These are phyloP conservation scores for Digitaria exilis DNA, from an alignment of 202 grass and related monocot genomes.

Conservation along the genomic window DNA sequence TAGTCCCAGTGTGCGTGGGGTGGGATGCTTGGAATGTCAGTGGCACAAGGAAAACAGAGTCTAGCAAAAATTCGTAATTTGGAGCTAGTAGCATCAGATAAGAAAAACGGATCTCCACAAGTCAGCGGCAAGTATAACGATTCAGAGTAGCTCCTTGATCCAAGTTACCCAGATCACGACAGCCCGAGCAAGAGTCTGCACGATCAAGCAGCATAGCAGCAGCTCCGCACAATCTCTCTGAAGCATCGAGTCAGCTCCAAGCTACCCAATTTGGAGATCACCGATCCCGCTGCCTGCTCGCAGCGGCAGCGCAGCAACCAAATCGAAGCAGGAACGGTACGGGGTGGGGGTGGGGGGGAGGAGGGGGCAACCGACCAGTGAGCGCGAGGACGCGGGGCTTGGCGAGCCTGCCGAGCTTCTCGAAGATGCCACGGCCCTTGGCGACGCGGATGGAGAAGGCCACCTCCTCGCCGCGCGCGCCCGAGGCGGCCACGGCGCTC, in stretches of 20 bases:
- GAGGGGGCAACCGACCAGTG: slow-evolving; percentile 43
- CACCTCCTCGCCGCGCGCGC: slow-evolving; percentile 75
- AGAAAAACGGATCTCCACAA: slow-evolving; percentile 29
- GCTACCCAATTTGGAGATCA: background rate
- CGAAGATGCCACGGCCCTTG: slow-evolving; percentile 95
- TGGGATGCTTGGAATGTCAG: background rate
- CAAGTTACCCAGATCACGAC: slow-evolving; percentile 38
- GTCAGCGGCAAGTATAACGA: background rate
- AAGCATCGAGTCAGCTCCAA: background rate
- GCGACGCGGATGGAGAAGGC: slow-evolving; percentile 89
- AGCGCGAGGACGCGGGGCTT: slow-evolving; percentile 93
- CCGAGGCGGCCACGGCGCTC: slow-evolving; percentile 64
- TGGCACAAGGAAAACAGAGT: background rate
- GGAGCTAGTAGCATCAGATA: background rate
- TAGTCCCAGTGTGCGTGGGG: background rate
- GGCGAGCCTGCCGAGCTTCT: slow-evolving; percentile 92
- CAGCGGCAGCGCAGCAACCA: background rate
- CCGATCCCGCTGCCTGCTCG: background rate
- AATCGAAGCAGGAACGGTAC: slow-evolving; percentile 1
- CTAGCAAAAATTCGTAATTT: slow-evolving; percentile 8
- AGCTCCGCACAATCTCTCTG: background rate
- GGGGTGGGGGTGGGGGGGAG: background rate
- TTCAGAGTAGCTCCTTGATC: background rate
- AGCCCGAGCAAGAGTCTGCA: background rate
- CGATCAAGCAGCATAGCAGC: background rate